These are phyloP conservation scores for Xerocomus potaroensis DNA, from an alignment of 768 basidiomycete species.

Conservation along the genomic window DNA sequence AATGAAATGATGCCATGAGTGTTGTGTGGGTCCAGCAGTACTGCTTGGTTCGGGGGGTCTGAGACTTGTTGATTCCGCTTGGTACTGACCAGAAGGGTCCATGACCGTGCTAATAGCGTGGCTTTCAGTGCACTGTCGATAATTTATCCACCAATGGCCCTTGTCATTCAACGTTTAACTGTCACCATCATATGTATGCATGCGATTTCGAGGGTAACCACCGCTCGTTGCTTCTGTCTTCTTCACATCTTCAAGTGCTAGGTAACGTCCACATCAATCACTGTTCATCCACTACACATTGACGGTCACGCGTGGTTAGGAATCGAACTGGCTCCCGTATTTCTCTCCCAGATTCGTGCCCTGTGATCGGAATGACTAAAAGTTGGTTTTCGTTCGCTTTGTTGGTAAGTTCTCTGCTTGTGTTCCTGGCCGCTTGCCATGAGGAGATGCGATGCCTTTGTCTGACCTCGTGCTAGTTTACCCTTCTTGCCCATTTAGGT, in stretches of 20 bases:
- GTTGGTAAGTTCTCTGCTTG: constrained; percentile 13
- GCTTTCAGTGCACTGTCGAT: constrained; percentile 10
- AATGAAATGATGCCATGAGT: constrained; percentile 20
- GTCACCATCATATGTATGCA: background rate
- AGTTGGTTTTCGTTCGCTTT: constrained; percentile 10
- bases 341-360: constrained; percentile 12
- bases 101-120: constrained; percentile 2
- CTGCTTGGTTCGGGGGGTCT: too few relatives aligned
- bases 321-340: constrained; percentile 2
- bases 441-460: constrained; percentile 23
- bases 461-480: constrained; percentile 30
- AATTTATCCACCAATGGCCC: constrained; percentile 18
- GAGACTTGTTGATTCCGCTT: constrained; percentile 15
- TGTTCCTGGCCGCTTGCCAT: constrained; percentile 24
- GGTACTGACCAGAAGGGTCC: background rate
- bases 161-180: background rate
- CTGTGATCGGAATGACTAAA: constrained; percentile 10
- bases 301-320: constrained; percentile 1
- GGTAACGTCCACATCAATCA: constrained; percentile 10
- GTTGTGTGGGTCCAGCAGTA: too few relatives aligned
- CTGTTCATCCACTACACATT: background rate
- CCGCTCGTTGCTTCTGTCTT: background rate
- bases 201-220: constrained; percentile 12
- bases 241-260: background rate
- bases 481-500: constrained; percentile 24